Evolutionary conservation across 768 basidiomycete species (phyloP).

Genomic region (Naganishia antarctica): DNA sequence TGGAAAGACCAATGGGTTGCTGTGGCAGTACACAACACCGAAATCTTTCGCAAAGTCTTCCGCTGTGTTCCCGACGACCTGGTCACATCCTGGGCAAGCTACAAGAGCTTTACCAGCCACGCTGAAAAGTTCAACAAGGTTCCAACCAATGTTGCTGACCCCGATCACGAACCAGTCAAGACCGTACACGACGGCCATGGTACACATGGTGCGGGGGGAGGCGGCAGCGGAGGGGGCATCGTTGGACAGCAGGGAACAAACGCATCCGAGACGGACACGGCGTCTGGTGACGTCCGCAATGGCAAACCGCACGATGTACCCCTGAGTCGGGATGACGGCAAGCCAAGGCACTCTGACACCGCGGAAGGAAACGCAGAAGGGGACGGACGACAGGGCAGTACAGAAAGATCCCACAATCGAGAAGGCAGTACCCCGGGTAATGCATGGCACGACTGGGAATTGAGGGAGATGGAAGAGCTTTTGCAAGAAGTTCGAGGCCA

Average conservation of each 20-base stretch:
- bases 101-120: constrained; percentile 68
- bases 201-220: constrained; percentile 50
- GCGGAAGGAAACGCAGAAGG: constrained; percentile 25
- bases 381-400: constrained; percentile 40
- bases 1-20: constrained; percentile 88
- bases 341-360: not conserved
- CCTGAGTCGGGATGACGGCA: not conserved
- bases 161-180: constrained; percentile 42
- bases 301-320: not conserved
- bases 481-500: constrained; percentile 74
- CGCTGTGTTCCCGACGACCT: constrained; percentile 87
- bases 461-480: constrained; percentile 81
- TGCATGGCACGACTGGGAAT: constrained; percentile 74
- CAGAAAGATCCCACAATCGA: constrained; percentile 36
- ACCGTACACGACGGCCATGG: constrained; percentile 45
- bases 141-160: constrained; percentile 44
- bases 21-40: constrained; percentile 84
- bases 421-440: constrained; percentile 54
- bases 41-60: constrained; percentile 93
- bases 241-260: constrained; percentile 42
- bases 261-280: not conserved
- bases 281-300: not conserved
- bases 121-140: constrained; percentile 49
- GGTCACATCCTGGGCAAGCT: constrained; percentile 92
- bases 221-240: constrained; percentile 48